Evolutionary conservation across 768 basidiomycete species (phyloP).

Genomic region (Phallus indusiatus): DNA sequence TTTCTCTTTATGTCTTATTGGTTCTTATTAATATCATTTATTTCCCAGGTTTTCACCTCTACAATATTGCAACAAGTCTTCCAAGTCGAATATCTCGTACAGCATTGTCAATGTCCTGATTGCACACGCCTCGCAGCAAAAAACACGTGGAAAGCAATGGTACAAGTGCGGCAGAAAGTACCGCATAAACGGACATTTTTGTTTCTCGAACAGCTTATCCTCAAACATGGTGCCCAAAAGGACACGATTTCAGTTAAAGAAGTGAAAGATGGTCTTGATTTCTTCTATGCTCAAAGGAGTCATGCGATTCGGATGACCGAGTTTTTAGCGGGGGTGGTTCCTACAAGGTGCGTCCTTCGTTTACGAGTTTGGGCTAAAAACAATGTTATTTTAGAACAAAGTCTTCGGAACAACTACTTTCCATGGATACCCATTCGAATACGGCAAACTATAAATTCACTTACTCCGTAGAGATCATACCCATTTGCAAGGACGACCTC

Average conservation of each 20-base stretch:
- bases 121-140: slow-evolving; percentile 93
- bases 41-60: slow-evolving; percentile 68
- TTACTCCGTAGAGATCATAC: slow-evolving; percentile 94
- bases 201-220: slow-evolving; percentile 92
- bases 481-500: slow-evolving; percentile 96
- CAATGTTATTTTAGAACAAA: slow-evolving; percentile 52
- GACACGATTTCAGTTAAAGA: slow-evolving; percentile 92
- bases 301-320: slow-evolving; percentile 97
- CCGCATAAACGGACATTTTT: slow-evolving; percentile 97
- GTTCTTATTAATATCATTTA: not conserved
- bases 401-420: slow-evolving; percentile 88
- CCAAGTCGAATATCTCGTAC: slow-evolving; percentile 91
- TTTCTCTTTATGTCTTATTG: not conserved
- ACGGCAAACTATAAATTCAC: slow-evolving; percentile 97
- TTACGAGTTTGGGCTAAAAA: not conserved
- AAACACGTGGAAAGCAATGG: slow-evolving; percentile 96
- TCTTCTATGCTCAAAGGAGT: slow-evolving; percentile 86
- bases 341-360: slow-evolving; percentile 56
- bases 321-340: slow-evolving; percentile 80
- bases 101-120: slow-evolving; percentile 90
- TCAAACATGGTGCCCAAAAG: slow-evolving; percentile 95
- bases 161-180: slow-evolving; percentile 99
- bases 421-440: slow-evolving; percentile 82
- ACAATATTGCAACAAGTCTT: slow-evolving; percentile 97
- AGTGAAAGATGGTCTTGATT: slow-evolving; percentile 90